These are phyloP conservation scores for Mycogone perniciosa DNA, from an alignment of 2,329 filamentous ascomycete genomes.

Conservation along the genomic window DNA sequence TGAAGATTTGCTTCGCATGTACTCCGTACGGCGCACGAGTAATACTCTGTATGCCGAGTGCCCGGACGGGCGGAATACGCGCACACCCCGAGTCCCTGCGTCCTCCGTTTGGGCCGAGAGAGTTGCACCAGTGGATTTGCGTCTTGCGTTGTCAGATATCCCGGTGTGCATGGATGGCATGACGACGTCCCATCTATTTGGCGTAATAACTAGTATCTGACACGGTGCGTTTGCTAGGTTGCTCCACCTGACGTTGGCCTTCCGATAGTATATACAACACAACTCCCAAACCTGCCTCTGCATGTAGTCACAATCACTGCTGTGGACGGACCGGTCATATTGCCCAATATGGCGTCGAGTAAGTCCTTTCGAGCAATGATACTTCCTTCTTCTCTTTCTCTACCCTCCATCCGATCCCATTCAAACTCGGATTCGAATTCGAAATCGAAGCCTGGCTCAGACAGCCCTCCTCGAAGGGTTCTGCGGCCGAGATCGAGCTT, in stretches of 20 bases:
- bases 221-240: not conserved
- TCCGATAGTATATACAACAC: slow-evolving; percentile 9
- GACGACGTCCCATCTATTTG: not conserved
- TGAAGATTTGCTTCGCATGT: no score
- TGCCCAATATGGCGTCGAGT: slow-evolving; percentile 40
- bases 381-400: slow-evolving; percentile 33
- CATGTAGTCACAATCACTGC: slow-evolving; percentile 20
- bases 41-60: no score
- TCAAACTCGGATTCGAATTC: slow-evolving; percentile 20
- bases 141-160: not conserved
- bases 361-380: slow-evolving; percentile 37
- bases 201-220: slow-evolving; percentile 1
- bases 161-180: not conserved
- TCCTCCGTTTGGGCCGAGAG: slow-evolving; percentile 4
- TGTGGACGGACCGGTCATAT: slow-evolving; percentile 24
- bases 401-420: slow-evolving; percentile 24
- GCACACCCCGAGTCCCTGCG: not conserved
- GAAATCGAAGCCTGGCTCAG: slow-evolving; percentile 15
- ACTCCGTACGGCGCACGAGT: no score
- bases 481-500: slow-evolving; percentile 19
- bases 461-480: slow-evolving; percentile 17
- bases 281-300: slow-evolving; percentile 12
- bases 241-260: slow-evolving; percentile 5
- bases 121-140: not conserved
- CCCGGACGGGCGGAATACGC: not conserved